Base-by-base conservation (phyloP, 192 early-diverging fungal genomes). In the Coemansia reversa region DNA sequence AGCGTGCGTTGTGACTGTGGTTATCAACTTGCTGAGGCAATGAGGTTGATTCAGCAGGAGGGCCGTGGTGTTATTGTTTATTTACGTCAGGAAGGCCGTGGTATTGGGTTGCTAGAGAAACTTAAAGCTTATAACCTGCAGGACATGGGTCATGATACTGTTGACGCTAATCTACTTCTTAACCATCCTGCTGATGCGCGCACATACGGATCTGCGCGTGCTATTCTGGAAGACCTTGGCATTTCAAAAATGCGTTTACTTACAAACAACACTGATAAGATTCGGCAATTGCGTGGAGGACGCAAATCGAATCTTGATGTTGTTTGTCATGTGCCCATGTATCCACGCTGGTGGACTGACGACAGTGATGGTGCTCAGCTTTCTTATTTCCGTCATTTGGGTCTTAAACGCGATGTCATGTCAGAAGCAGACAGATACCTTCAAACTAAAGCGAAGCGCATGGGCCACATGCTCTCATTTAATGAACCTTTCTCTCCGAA, bases 261-360 rank as follows among this genome's bases (percentile, higher is more conserved):
- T 55, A 98, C 96, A 19, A 98, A 98, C 72, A 98, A 98, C 68
- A 91, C 93, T 0, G 92, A 95, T 73, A 98, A 98, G 83, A 92
- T 97, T 61, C 69, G 90, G 56, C 86, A 91, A 67, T 56, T 98
- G 7, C 79, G 87, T 30, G 78, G 76, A 12, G 84, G 85, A 60
- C 89, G 88, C 7, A 12, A 4, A 8, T 66, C 75, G 7, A 19
- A 45, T 3, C 63, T 97, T 39, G 85, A 87, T 48, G 85, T 98
- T 6, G 84, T 87, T 8, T 90, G 93, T 70, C 89, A 93, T 28
- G 85, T 92, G 19, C 87, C 90, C 5, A 98, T 98, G 96, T 76
- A 93, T 12, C 96, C 96, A n/a, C 83, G 84, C 14, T 87, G 86
- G 45, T 98, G 96, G 96, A 61, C 77, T 35, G 72, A 71, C 62